Base-by-base conservation (phyloP, 2,329 filamentous ascomycete genomes). In the Coniochaeta ligniaria region DNA sequence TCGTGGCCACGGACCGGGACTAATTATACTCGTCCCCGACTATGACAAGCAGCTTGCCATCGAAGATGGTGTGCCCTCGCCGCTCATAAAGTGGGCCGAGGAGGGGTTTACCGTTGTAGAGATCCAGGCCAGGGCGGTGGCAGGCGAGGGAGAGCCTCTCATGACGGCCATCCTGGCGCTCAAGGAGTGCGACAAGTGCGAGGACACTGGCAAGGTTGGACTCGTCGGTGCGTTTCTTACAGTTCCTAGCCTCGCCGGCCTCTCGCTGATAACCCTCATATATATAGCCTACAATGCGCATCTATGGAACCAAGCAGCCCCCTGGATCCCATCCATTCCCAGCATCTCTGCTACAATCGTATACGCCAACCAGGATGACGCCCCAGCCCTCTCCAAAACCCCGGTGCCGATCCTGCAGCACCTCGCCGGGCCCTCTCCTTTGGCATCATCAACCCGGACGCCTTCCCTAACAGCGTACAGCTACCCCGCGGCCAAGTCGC, bases 31-130 rank as follows among this genome's bases (percentile, higher is more conserved):
- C 35, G 35, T 38, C 35, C 35, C 35, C 6, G 35, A 38, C 35
- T 38, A 12, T 12, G 14, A 33, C 6, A 12, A 38, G 6, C 35
- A 12, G 11, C 14, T 16, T 4, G 35, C 6, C 12, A 16, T 38
- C 11, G 35, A 14, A 6, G 35, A 38, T 16, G 35, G 35, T 9
- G 35, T 38, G 6, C 35, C 35, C 9, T 38, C 11, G 11, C 83
- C 84, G 0, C 66, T 83, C 17, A 68, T 83, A 62, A 91, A 90
- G 71, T 90, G 88, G 88, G 87, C 86, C 0, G 87, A 91, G 68
- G 88, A 91, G 69, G 85, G 87, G 0, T 90, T 83, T 64, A 75
- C 82, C 0, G 85, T 90, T 2, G 83, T 76, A 0, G 80, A 88
- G 68, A 68, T 89, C 0, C 67, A 73, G 56, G 64, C 58, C 59